Conservation (phyloP, 495 filamentous ascomycete species). For the Penicillium canariense region DNA sequence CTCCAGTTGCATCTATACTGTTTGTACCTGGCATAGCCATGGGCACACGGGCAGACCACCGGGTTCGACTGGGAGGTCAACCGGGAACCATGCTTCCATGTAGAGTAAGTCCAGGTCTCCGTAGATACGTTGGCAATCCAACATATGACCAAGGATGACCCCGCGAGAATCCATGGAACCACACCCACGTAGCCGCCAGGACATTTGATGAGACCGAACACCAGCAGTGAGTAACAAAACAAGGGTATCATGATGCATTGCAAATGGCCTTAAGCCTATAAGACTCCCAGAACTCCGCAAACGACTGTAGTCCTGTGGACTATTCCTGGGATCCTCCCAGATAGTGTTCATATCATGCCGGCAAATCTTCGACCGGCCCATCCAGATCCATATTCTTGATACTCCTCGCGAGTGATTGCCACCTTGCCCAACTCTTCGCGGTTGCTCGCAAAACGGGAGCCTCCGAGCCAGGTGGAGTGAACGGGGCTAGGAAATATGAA, state of each 20-base stretch:
- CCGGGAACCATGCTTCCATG: too few relatives aligned
- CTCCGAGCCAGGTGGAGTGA: constrained; percentile 81
- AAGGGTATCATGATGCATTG: constrained; percentile 27
- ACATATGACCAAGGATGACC: background rate
- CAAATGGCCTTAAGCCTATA: constrained; percentile 5
- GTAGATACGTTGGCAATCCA: background rate
- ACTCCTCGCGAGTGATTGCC: constrained; percentile 81
- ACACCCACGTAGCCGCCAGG: background rate
- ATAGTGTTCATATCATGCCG: constrained; percentile 27
- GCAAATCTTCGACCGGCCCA: constrained; percentile 78
- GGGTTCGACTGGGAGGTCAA: too few relatives aligned
- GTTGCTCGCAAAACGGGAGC: constrained; percentile 69
- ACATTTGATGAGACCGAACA: background rate
- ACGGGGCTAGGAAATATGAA: constrained; percentile 53
- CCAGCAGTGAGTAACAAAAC: constrained; percentile 12
- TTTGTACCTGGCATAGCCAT: too few relatives aligned
- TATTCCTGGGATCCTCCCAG: constrained; percentile 1
- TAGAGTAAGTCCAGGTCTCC: too few relatives aligned
- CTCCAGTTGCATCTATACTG: too few relatives aligned
- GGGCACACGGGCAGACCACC: too few relatives aligned
- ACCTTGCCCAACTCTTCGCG: constrained; percentile 57
- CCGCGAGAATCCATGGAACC: constrained; percentile 1
- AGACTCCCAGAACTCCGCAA: constrained; percentile 13
- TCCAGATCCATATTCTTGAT: constrained; percentile 77
- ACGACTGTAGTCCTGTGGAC: background rate